phyloP scores from a whole-genome alignment of 2,329 filamentous ascomycete species.

The Elsinoe batatas region DNA sequence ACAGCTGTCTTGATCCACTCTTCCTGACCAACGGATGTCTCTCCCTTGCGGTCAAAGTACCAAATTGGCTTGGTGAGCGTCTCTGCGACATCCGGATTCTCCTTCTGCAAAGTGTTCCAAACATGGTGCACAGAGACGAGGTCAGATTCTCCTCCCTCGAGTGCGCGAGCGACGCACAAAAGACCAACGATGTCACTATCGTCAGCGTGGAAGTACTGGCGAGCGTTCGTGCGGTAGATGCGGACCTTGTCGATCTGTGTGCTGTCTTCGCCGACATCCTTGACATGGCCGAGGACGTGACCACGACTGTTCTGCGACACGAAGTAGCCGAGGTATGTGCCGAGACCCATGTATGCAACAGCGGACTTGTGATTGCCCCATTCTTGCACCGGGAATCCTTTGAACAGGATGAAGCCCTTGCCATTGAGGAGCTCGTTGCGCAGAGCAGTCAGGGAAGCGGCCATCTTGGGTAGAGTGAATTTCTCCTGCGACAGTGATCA shows the following conservation, averaged over 20 bases:
- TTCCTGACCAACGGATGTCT: constrained; percentile 63
- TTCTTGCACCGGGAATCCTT: constrained; percentile 63
- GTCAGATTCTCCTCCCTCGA: constrained; percentile 76
- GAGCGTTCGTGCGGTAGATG: constrained; percentile 80
- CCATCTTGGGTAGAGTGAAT: constrained; percentile 51
- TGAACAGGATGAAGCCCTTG: constrained; percentile 85
- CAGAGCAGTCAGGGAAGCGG: constrained; percentile 45
- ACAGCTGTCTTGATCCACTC: constrained; percentile 63
- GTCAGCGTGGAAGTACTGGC: constrained; percentile 80
- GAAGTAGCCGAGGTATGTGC: constrained; percentile 75
- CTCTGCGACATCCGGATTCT: constrained; percentile 69
- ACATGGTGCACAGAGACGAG: constrained; percentile 69
- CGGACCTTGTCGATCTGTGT: constrained; percentile 75
- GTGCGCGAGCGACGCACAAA: constrained; percentile 66
- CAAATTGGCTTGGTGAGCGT: constrained; percentile 67
- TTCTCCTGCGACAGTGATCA: constrained; percentile 34
- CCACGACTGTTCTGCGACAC: constrained; percentile 76
- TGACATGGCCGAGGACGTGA: constrained; percentile 77
- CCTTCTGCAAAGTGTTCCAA: constrained; percentile 66
- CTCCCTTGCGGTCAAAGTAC: constrained; percentile 90
- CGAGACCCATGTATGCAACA: constrained; percentile 80
- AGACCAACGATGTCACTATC: constrained; percentile 75
- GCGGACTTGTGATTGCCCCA: constrained; percentile 76
- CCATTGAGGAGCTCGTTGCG: constrained; percentile 64
- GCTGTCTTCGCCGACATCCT: constrained; percentile 75